A percentile compares a stretch with the other conserved stretches of the same genome.
phyloP scores from a whole-genome alignment of 1,139 yeast species.

The Blastobotrys ciferrii region DNA sequence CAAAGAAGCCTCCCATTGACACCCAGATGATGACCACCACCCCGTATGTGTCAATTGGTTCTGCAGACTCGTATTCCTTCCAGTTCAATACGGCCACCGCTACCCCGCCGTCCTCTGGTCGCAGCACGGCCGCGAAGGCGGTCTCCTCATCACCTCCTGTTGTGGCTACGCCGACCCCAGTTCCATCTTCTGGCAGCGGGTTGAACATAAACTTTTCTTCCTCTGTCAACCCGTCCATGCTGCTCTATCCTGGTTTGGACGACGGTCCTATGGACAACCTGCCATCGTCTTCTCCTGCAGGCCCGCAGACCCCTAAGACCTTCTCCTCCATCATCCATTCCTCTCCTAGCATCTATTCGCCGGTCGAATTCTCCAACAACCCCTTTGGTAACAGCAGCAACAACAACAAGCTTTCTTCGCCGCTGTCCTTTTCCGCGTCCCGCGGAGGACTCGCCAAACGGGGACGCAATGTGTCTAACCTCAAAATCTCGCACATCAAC shows the following conservation, averaged over 20 bases:
- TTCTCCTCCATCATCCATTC: conserved; percentile 22
- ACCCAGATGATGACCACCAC: conserved; percentile 28
- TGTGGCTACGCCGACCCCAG: not conserved
- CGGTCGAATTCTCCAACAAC: conserved; percentile 5
- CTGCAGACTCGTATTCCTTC: conserved; percentile 17
- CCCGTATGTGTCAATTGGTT: conserved; percentile 21
- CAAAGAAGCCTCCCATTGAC: conserved; percentile 29
- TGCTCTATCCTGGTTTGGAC: not conserved
- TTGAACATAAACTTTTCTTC: conserved; percentile 4
- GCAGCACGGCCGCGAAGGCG: not conserved
- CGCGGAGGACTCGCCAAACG: not conserved
- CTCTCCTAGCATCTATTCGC: conserved; percentile 18
- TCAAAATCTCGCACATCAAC: not conserved
- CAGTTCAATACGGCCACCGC: conserved; percentile 13
- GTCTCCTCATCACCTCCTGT: not conserved
- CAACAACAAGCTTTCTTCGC: conserved; percentile 6
- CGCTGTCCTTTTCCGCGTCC: conserved; percentile 2
- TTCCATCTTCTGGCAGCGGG: not conserved
- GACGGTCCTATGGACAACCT: conserved; percentile 4
- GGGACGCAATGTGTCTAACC: not conserved
- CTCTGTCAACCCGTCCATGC: conserved; percentile 3
- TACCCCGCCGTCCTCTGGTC: conserved; percentile 1
- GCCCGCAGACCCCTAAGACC: conserved; percentile 19
- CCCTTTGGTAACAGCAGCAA: not conserved
- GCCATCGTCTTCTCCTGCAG: conserved; percentile 11